phyloP scores from a whole-genome alignment of 768 basidiomycete genomes.

The Cystobasidium ongulense region DNA sequence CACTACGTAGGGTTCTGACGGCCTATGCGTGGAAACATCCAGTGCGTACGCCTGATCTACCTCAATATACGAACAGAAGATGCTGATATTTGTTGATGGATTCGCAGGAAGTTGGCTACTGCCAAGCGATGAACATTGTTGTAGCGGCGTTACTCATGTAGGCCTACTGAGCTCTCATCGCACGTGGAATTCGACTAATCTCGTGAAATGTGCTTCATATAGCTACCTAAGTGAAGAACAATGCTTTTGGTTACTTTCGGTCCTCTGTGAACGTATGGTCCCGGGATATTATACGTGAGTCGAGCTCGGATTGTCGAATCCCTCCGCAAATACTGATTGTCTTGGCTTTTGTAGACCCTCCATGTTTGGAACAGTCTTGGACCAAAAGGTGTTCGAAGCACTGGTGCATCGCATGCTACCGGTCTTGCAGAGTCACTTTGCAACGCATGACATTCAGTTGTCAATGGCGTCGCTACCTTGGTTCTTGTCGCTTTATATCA shows the following conservation, averaged over 20 bases:
- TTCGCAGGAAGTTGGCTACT: constrained; percentile 68
- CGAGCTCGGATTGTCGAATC: not conserved
- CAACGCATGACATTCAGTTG: constrained; percentile 82
- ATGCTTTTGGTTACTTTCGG: constrained; percentile 92
- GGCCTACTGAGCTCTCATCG: constrained; percentile 37
- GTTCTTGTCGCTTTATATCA: constrained; percentile 87
- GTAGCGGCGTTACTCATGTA: constrained; percentile 91
- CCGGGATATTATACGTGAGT: constrained; percentile 93
- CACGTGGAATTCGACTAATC: not conserved
- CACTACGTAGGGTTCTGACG: constrained; percentile 78
- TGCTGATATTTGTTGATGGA: not conserved
- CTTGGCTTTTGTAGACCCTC: constrained; percentile 58
- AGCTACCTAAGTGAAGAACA: constrained; percentile 99
- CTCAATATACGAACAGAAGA: not conserved
- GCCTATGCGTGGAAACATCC: constrained; percentile 95
- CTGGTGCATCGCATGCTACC: constrained; percentile 66
- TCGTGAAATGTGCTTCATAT: constrained; percentile 8
- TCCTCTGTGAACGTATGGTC: constrained; percentile 83
- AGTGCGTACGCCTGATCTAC: constrained; percentile 42
- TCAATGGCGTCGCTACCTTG: constrained; percentile 94
- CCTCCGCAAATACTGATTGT: not conserved
- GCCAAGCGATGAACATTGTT: constrained; percentile 98
- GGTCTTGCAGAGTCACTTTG: constrained; percentile 79
- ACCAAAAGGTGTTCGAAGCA: constrained; percentile 94
- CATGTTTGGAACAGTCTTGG: constrained; percentile 98